These are phyloP conservation scores for Tylopilus subfusipes DNA, from an alignment of 768 basidiomycete species.

Conservation along the genomic window DNA sequence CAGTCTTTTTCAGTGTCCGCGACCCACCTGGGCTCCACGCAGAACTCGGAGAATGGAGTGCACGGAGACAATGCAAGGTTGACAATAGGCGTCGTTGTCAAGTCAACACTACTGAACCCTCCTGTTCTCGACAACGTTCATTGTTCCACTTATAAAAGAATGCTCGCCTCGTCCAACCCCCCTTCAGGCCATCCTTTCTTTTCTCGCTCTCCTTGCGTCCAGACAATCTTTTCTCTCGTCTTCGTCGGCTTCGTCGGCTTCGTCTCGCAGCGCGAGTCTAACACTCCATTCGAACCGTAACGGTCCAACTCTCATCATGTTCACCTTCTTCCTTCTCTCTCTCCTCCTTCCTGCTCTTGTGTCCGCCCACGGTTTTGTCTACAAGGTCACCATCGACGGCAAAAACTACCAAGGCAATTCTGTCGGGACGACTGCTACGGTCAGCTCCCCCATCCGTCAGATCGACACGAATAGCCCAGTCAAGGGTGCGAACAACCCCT, in stretches of 20 bases:
- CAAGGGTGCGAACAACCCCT: constrained; percentile 54
- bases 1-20: too few species aligned
- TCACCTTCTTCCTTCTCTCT: constrained; percentile 10
- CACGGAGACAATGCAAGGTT: neutral
- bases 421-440: constrained; percentile 26
- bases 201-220: neutral
- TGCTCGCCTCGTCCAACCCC: neutral
- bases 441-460: constrained; percentile 40
- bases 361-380: constrained; percentile 28
- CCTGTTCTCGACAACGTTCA: too few species aligned
- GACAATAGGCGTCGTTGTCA: neutral
- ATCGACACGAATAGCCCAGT: constrained; percentile 43
- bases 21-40: neutral
- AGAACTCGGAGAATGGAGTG: neutral
- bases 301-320: constrained; percentile 8
- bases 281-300: neutral
- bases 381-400: constrained; percentile 28
- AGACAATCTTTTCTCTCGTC: neutral
- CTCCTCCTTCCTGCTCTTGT: constrained; percentile 25
- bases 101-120: neutral
- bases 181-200: neutral
- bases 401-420: constrained; percentile 27
- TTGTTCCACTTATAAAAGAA: constrained; percentile 1
- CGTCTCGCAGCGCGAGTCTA: constrained; percentile 24
- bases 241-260: too few species aligned